Base-by-base conservation (phyloP, 2,329 filamentous ascomycete species). In the Ramularia collo-cygni region DNA sequence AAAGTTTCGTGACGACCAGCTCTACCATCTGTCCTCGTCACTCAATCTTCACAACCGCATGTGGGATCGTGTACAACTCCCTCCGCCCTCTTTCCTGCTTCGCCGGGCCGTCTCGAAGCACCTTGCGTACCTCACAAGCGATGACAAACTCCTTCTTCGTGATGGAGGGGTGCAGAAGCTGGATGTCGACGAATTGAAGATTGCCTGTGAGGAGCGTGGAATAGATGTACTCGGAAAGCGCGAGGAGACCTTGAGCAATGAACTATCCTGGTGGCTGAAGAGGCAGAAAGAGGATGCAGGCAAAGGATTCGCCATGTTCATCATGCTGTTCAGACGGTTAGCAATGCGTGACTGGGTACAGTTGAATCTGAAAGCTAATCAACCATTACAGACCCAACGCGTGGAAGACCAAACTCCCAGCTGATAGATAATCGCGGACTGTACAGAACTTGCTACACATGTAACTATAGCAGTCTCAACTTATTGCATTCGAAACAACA, bases 121-220 rank as follows among this genome's bases (percentile, higher is more conserved):
- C 47, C 64, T 86, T 51, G 64, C 70, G 28, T 85, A 84, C 56
- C 59, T 95, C 46, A 71, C 72, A 32, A 64, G 71, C 27, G 89
- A 95, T 64, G 86, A 93, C 63, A 63, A 56, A 47, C 66, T 90
- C 59, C 73, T 95, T 34, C 55, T 71, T 13, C 64, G 64, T 6
- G 74, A 87, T 48, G 35, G 35, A 8, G 28, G 40, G 2, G 69
- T 83, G 26, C 66, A 76, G 51, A 70, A 76, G 8, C 50, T 76
- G 17, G 72, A 64, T 3, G 56, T 46, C 13, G 48, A 54, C 0
- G 64, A 67, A 33, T 38, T 55, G 13, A 48, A 55, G 4, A 53
- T 71, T 39, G 67, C 63, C 19, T 59, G 51, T 26, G 59, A 59
- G 36, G 54, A 62, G 39, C 51, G 61, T 2, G 61, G 59, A 2